Evolutionary conservation across 495 filamentous ascomycete species (phyloP), one percentile per base, ranked within the genome.

Genomic region (Haplographium delicatum): DNA sequence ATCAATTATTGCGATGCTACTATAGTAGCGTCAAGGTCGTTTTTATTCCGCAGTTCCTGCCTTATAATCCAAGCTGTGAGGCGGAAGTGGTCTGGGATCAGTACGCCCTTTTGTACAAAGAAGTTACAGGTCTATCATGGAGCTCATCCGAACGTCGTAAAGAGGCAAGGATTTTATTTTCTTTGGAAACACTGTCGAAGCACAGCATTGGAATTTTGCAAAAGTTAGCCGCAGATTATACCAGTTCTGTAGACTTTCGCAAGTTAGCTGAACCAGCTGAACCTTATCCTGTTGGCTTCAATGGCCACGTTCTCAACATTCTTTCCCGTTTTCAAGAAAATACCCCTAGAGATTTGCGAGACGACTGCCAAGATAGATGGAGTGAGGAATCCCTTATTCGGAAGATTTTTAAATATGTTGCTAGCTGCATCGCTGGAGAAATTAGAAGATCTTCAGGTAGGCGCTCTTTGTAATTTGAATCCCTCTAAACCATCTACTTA

Each of bases 321-420:
- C 35, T 39, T 6, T 15, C 35, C n/a, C 35, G 11, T 6, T 39
- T 39, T 19, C 35, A 39, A 39, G 35, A 39, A 39, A 39, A 15
- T 18, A 19, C 11, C 5, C 35, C 35, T 19, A 39, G 22, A 19
- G 35, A 39, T 39, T 19, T 19, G 16, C 18, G 35, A 19, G 4
- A 15, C 6, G 22, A 19, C 11, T 15, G 22, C 6, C 13, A 39
- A 39, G 11, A 10, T 5, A 39, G 18, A 6, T 6, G 35, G 18
- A 19, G 16, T 19, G 35, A 39, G 35, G 35, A 39, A 39, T 15
- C 35, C 18, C 35, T 39, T 39, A 39, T 39, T 19, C 18, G 35
- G 35, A 39, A 39, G 35, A 10, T 39, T 19, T 39, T 39, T 19
- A 39, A 39, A 19, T 39, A 39, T 39, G 35, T 39, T 39, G 35